phyloP scores from a whole-genome alignment of 169 alveolate species.

The Neospora caninum region DNA sequence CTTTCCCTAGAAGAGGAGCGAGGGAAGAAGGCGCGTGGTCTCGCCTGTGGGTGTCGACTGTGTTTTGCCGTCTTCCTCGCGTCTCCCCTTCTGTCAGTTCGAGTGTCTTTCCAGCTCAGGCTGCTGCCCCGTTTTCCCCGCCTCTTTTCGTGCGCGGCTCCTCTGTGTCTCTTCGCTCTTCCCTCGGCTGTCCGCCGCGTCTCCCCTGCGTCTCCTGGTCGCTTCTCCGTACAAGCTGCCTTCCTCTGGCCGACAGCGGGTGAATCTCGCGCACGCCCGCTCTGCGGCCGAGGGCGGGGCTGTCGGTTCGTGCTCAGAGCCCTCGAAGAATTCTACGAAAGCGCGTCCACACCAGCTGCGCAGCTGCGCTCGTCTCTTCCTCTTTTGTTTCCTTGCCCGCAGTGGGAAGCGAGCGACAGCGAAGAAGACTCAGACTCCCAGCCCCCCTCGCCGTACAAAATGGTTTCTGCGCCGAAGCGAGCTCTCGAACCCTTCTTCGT shows the following conservation, averaged over 20 bases:
- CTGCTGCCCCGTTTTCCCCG: neutral
- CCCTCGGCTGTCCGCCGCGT: neutral
- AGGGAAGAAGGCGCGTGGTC: no score
- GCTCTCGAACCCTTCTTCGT: conserved; percentile 38
- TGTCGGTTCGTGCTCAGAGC: no score
- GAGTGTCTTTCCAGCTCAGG: neutral
- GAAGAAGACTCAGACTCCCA: neutral
- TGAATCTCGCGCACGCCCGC: no score
- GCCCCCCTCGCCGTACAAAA: neutral
- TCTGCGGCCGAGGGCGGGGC: neutral
- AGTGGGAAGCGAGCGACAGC: conserved; percentile 37
- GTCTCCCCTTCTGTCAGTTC: neutral
- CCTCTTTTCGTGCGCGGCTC: no score
- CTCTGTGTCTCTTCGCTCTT: no score
- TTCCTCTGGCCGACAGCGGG: no score
- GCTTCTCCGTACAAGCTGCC: no score
- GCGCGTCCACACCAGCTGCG: no score
- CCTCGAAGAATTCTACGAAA: no score
- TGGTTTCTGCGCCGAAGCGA: conserved; percentile 9
- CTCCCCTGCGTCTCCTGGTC: neutral
- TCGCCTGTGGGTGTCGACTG: neutral
- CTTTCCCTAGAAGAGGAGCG: no score
- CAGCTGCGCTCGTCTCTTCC: no score
- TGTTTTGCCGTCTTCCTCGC: neutral
- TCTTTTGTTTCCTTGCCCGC: neutral